Percentiles rank a stretch among this genome's conserved stretches.
phyloP scores from a whole-genome alignment of 2,329 filamentous ascomycete species.

The Periconia macrospinosa region DNA sequence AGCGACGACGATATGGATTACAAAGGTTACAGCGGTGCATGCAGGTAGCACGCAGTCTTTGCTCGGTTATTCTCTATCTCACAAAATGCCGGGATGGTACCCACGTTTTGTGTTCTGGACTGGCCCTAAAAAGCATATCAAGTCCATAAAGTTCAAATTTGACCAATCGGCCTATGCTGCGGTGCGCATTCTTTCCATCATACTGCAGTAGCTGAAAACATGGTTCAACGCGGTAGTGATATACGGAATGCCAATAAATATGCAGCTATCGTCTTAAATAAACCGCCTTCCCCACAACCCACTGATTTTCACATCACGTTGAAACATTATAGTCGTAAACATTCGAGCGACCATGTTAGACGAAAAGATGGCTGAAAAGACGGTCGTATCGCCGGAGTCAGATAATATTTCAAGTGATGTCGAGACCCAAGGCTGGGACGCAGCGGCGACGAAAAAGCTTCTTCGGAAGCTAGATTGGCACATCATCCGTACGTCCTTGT shows the following conservation, averaged over 20 bases:
- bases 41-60: not conserved
- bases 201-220: not conserved
- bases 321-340: not conserved
- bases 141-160: not conserved
- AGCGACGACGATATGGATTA: not conserved
- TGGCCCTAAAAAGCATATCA: not conserved
- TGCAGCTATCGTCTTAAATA: not conserved
- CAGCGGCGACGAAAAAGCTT: conserved; percentile 51
- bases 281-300: too few relatives aligned
- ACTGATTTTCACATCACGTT: not conserved
- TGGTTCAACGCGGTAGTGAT: not conserved
- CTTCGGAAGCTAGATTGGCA: conserved; percentile 58
- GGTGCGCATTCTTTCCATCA: not conserved
- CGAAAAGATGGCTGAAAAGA: conserved; percentile 12
- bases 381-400: conserved; percentile 7
- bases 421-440: conserved; percentile 41
- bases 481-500: conserved; percentile 50
- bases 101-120: not conserved
- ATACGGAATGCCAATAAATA: too few relatives aligned
- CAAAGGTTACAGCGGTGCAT: not conserved
- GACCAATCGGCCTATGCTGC: not conserved
- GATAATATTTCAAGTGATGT: conserved; percentile 19
- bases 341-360: conserved; percentile 6
- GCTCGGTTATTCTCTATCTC: not conserved
- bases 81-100: not conserved